A percentile compares a stretch with the other conserved stretches of the same genome.
phyloP scores from a whole-genome alignment of 202 grass and related monocot species.

The Cymbopogon flexuosus region DNA sequence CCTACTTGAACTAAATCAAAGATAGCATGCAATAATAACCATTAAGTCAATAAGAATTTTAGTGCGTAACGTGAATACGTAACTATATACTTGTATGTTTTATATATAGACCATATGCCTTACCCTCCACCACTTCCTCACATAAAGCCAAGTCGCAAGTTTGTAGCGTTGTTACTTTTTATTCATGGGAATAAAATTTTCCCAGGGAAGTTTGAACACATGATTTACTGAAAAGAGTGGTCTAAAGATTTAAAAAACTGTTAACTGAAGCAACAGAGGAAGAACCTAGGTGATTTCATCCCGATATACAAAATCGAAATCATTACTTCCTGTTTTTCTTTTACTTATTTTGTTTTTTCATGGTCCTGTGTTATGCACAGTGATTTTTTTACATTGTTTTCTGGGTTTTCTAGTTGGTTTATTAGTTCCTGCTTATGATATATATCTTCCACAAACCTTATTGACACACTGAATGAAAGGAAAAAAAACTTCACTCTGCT shows the following conservation, averaged over 20 bases:
- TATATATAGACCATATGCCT: neutral
- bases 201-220: neutral
- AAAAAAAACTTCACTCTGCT: neutral
- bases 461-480: neutral
- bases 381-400: neutral
- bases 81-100: neutral
- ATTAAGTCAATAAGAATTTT: neutral
- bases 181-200: neutral
- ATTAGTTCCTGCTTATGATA: neutral
- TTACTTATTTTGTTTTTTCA: neutral
- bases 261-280: neutral
- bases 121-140: neutral
- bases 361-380: neutral
- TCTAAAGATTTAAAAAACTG: neutral
- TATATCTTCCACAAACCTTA: neutral
- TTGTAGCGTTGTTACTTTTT: too few relatives aligned
- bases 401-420: neutral
- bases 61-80: neutral
- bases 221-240: neutral
- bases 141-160: neutral
- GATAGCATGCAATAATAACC: slow-evolving; percentile 50
- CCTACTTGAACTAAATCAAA: neutral
- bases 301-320: neutral
- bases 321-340: neutral
- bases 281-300: neutral